Base-by-base conservation (phyloP, 1,139 yeast species). In the Kodamaea suecica region DNA sequence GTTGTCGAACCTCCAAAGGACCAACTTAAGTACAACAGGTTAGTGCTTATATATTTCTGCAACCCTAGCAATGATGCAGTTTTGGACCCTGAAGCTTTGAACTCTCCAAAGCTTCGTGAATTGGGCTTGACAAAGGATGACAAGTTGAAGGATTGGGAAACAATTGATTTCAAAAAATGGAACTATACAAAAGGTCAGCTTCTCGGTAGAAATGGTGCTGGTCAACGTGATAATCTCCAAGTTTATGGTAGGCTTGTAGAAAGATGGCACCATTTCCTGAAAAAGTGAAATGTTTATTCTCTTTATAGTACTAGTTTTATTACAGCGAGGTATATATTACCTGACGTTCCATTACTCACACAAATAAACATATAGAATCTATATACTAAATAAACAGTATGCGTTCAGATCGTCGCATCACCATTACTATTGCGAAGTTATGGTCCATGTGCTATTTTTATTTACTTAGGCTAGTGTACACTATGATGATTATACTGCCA, bases 1-100 rank as follows among this genome's bases (percentile, higher is more conserved):
- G 76, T 71, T 10, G 57, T 66, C 15, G 61, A 63, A 19, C 76
- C 78, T 3, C 77, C 76, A 3, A 50, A 41, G 2, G 73, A 69
- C 34, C 78, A 72, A 44, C 50, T 50, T 19, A 38, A 44, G 3
- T 66, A 49, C 43, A 55, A 60, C 26, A 54, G 78, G 34, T 54
- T 68, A 36, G 72, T 68, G 2, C 43, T 71, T 4, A 73, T 73
- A 25, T 70, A 71, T 41, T 73, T 73, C 47, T 55, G 63, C 37
- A 59, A 65, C 41, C 70, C 62, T n/a, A 52, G 55, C 17, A 44
- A 45, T 38, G 50, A 43, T n/a, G 52, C 63, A 5, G 45, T 49
- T 8, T 44, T 70, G 21, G 73, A 69, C 37, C 74, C 74, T 2
- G 73, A 64, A 16, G 52, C 59, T 5, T 43, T 70, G 20, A 47